Base-by-base conservation (phyloP, 2,329 filamentous ascomycete genomes). In the Acephala macrosclerotiorum region DNA sequence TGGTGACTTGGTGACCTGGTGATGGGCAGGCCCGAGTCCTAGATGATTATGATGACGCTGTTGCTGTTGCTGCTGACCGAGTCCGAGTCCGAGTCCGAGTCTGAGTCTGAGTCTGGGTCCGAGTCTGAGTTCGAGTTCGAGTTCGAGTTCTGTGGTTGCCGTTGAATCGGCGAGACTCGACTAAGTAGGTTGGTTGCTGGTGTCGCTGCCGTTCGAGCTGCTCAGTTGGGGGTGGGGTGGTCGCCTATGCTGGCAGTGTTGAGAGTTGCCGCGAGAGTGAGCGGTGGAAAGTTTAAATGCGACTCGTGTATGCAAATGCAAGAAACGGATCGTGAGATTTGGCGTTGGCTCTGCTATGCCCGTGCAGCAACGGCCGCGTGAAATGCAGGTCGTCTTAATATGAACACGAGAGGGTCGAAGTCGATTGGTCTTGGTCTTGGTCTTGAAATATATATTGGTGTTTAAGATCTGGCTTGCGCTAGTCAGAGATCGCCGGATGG, bases 401-500 rank as follows among this genome's bases (percentile, higher is more conserved):
- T 16, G 38, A n/a, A 14, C n/a, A n/a, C 18, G 12, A n/a, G 38
- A 42, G 5, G 38, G 38, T n/a, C 3, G 38, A 14, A 42, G 38
- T 42, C 38, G 29, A 33, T 33, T 33, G 29, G 29, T 5, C n/a
- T 4, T 33, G 29, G 29, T 33, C 29, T 33, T 33, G 29, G 4
- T 33, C 29, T 16, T 4, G 38, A 42, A n/a, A 42, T 14, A 14
- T 12, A 53, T 26, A 53, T 33, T 26, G 38, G 64, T 36, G 59
- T 66, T 61, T 42, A 66, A 63, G 60, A 61, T 72, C 71, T 65
- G 66, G 70, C 65, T 59, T 68, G 61, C 66, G 67, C 71, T 71
- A 72, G 58, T 38, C n/a, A 66, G 47, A 60, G 71, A 73, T 72
- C 67, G 69, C 66, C 70, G 60, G 66, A 68, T 66, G 66, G 69